Evolutionary conservation across 2,329 filamentous ascomycete species (phyloP), one percentile per base, ranked within the genome.

Genomic region (Helminthosporium solani): DNA sequence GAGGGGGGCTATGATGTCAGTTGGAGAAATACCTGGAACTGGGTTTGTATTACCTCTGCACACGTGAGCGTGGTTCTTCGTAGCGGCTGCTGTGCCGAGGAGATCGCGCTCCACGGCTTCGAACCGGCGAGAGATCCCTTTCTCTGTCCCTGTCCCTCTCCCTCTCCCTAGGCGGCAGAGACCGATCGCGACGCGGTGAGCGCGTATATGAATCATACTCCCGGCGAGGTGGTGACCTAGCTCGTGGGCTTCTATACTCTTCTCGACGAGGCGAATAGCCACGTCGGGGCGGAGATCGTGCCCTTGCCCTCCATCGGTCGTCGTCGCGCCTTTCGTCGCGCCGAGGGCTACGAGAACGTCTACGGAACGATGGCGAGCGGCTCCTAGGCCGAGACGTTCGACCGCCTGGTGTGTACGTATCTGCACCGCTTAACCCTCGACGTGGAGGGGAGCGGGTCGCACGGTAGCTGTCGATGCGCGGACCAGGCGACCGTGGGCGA

Each of bases 271-370:
- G 64, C 14, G 69, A 73, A 41, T 64, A 72, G 31, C 49, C 63
- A 39, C 75, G 68, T 7, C 73, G 68, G 16, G 74, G 71, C 33
- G 79, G 80, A 23, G 79, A 80, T 53, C 75, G 70, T 38, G 72
- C 71, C 50, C 75, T 55, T 42, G 68, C 43, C 62, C 73, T 64
- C 75, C 70, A 68, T 57, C 70, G 70, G 56, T 75, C 68, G 42
- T 71, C 68, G 23, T 58, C 58, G 27, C 68, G 63, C 25, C 65
- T 63, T 41, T 71, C 68, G 27, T 58, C 58, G 21, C 68, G 63
- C 25, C 65, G 62, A 31, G 68, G 70, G 47, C 72, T 73, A 47
- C 68, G 66, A 18, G 68, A 75, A 38, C 70, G 55, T 40, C 68
- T 66, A 23, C 69, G 66, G 47, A 61, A 72, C 9, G 54, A 55